A percentile compares a stretch with the other conserved stretches of the same genome.
Conservation (phyloP, 2,329 filamentous ascomycete genomes). For the Karstenula rhodostoma region DNA sequence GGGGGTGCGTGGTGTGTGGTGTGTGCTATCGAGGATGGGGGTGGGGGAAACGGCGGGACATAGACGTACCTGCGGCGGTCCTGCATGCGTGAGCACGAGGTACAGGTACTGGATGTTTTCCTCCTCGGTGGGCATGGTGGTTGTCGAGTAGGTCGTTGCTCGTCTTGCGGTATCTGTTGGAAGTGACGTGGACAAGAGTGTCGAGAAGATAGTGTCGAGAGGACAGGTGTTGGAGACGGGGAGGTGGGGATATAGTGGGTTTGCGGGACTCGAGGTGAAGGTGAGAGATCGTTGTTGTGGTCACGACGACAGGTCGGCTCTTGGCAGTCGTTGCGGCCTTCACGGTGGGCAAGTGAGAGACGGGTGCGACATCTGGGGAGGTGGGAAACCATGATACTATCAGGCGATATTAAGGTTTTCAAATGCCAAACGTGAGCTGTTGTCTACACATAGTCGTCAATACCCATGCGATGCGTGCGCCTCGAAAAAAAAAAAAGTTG, state of each 20-base stretch:
- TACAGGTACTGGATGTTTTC: conserved; percentile 45
- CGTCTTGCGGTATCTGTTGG: too few species aligned
- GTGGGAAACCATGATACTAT: background rate
- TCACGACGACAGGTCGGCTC: conserved; percentile 19
- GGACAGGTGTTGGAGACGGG: background rate
- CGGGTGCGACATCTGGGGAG: background rate
- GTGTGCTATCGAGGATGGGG: too few species aligned
- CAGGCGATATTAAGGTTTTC: too few species aligned
- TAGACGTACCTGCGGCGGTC: conserved; percentile 30
- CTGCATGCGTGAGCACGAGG: conserved; percentile 36
- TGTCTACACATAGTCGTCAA: background rate
- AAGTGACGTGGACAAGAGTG: background rate
- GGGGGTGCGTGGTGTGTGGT: too few species aligned
- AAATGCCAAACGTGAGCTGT: too few species aligned
- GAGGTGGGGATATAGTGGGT: conserved; percentile 2
- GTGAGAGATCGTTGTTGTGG: conserved; percentile 20
- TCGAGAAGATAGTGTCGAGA: background rate
- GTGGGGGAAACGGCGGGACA: background rate
- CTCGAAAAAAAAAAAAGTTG: too few species aligned
- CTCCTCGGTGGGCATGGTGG: conserved; percentile 36
- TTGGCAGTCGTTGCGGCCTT: conserved; percentile 10
- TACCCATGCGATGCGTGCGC: too few species aligned
- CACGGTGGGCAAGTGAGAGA: background rate
- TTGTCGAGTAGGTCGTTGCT: background rate
- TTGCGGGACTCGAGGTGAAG: conserved; percentile 7